Evolutionary conservation across 2,329 filamentous ascomycete genomes (phyloP).

Genomic region (Aspergillus puulaauensis): DNA sequence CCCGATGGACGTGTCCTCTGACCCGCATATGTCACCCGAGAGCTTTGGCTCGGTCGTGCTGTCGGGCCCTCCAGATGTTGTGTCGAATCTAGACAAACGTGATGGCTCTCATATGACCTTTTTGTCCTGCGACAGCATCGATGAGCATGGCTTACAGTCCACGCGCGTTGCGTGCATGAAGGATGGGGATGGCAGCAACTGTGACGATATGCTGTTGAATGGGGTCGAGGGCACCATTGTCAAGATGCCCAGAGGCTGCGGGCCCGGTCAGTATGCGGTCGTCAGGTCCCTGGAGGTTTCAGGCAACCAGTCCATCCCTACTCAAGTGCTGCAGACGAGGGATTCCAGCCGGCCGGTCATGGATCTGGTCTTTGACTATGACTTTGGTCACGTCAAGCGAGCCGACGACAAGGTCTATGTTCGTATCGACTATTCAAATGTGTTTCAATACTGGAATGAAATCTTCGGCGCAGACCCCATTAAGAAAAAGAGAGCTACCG

Average conservation of each 20-base stretch:
- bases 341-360: not conserved
- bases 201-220: not conserved
- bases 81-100: not conserved
- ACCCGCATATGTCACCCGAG: not conserved
- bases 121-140: not conserved
- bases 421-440: not conserved
- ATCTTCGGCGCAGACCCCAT: not conserved
- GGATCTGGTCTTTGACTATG: not conserved
- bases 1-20: not conserved
- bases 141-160: not conserved
- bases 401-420: not conserved
- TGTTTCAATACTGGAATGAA: not conserved
- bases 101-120: not conserved
- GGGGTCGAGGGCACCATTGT: slow-evolving; percentile 1
- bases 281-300: not conserved
- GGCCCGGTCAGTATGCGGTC: not conserved
- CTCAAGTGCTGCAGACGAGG: not conserved
- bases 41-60: not conserved
- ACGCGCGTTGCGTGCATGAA: not conserved
- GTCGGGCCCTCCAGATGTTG: not conserved
- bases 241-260: not conserved
- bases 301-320: not conserved
- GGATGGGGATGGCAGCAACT: not conserved
- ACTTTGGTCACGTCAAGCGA: not conserved
- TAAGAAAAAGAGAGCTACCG: not conserved